Conservation (phyloP, 2,329 filamentous ascomycete genomes). For the Colletotrichum lentis region DNA sequence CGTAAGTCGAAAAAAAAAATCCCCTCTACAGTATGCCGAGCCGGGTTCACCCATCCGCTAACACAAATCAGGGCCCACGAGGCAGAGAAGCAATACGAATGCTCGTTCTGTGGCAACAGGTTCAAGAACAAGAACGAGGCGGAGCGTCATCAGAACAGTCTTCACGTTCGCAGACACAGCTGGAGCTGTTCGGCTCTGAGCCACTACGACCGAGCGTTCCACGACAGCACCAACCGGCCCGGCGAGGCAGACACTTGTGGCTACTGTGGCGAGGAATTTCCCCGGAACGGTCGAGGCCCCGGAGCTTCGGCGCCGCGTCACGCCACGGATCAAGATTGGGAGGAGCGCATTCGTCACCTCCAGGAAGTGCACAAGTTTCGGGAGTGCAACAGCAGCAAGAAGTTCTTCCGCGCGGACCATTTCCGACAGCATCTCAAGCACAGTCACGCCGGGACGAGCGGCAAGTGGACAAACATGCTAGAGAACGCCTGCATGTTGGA, state of each 20-base stretch:
- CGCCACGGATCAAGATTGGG: constrained; percentile 86
- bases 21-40: not conserved
- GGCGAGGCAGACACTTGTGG: constrained; percentile 83
- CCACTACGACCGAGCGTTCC: constrained; percentile 82
- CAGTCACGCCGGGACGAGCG: constrained; percentile 93
- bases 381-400: constrained; percentile 98
- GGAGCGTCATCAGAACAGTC: constrained; percentile 92
- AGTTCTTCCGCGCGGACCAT: constrained; percentile 96
- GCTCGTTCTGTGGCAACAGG: constrained; percentile 88
- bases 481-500: constrained; percentile 97
- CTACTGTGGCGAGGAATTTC: constrained; percentile 93
- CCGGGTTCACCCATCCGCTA: constrained; percentile 33
- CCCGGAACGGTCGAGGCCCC: constrained; percentile 56
- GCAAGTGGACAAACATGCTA: constrained; percentile 98
- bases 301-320: constrained; percentile 52
- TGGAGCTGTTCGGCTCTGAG: constrained; percentile 95
- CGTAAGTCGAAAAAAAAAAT: constrained; percentile 69
- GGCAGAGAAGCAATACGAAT: constrained; percentile 95
- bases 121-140: constrained; percentile 99
- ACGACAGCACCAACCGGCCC: constrained; percentile 75
- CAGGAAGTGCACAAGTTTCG: constrained; percentile 94
- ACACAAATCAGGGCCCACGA: constrained; percentile 74
- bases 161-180: constrained; percentile 90
- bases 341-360: constrained; percentile 83
- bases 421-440: constrained; percentile 99